Conservation (phyloP, 495 filamentous ascomycete genomes). For the Tuber melanosporum region DNA sequence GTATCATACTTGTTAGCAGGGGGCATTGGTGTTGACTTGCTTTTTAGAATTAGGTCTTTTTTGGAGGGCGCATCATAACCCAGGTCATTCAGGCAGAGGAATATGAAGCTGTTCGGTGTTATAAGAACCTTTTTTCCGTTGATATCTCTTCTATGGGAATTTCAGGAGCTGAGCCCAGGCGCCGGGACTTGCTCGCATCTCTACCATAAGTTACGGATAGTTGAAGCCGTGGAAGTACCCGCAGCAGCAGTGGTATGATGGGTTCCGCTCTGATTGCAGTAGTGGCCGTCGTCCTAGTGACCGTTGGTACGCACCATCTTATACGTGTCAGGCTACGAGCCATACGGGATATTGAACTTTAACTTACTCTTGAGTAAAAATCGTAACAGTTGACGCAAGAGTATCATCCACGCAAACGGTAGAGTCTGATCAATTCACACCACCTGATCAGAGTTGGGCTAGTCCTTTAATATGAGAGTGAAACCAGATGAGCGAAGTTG, state of each 20-base stretch:
- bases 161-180: slow-evolving; percentile 54
- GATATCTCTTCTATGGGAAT: slow-evolving; percentile 54
- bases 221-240: neutral
- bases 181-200: slow-evolving; percentile 43
- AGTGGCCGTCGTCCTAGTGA: slow-evolving; percentile 7
- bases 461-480: too few species aligned
- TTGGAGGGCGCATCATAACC: slow-evolving; percentile 51
- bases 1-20: slow-evolving; percentile 18
- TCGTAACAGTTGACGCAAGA: slow-evolving; percentile 15
- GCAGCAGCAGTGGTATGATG: slow-evolving; percentile 6
- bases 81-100: slow-evolving; percentile 53
- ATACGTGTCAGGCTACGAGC: slow-evolving; percentile 7
- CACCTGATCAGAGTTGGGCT: slow-evolving; percentile 10
- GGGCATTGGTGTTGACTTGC: slow-evolving; percentile 46
- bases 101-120: slow-evolving; percentile 50
- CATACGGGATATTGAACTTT: neutral
- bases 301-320: neutral
- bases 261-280: neutral
- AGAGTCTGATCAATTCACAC: slow-evolving; percentile 26
- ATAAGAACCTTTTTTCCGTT: slow-evolving; percentile 49
- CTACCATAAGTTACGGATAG: slow-evolving; percentile 1
- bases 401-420: slow-evolving; percentile 28
- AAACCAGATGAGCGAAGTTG: too few species aligned
- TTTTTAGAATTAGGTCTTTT: slow-evolving; percentile 10
- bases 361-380: slow-evolving; percentile 28